A percentile compares a stretch with the other conserved stretches of the same genome.
Conservation (phyloP, 352 stramenopile genomes). For the Phytophthora brassicae region DNA sequence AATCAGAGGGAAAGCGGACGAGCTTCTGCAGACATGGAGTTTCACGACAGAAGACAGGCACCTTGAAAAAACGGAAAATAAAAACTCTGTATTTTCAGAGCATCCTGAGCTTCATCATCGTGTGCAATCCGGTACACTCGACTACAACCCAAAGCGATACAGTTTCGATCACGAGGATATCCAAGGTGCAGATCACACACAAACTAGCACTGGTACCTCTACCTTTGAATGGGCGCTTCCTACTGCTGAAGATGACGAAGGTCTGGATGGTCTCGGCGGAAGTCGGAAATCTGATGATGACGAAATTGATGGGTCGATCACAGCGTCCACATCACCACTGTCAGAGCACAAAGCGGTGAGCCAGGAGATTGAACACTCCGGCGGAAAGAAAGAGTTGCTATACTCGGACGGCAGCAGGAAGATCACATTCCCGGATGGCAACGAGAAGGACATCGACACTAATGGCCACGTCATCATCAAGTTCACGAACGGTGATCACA, state of each 20-base stretch:
- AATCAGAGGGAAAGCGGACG: slow-evolving; percentile 44
- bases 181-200: background rate
- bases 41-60: slow-evolving; percentile 6
- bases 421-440: slow-evolving; percentile 92
- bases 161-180: slow-evolving; percentile 27
- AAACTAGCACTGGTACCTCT: background rate
- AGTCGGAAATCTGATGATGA: slow-evolving; percentile 5
- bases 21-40: slow-evolving; percentile 41
- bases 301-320: slow-evolving; percentile 2
- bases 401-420: slow-evolving; percentile 68
- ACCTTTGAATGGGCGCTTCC: slow-evolving; percentile 27
- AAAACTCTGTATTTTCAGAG: background rate
- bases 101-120: slow-evolving; percentile 4
- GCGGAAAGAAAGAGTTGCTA: slow-evolving; percentile 61
- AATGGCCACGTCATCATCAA: slow-evolving; percentile 89
- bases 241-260: slow-evolving; percentile 11
- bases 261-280: background rate
- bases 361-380: slow-evolving; percentile 52
- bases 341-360: slow-evolving; percentile 25
- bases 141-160: slow-evolving; percentile 40
- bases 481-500: slow-evolving; percentile 96
- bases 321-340: slow-evolving; percentile 10
- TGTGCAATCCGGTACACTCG: slow-evolving; percentile 10
- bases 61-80: background rate
- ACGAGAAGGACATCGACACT: slow-evolving; percentile 90